Percentiles rank a stretch among this genome's conserved stretches.
phyloP scores from a whole-genome alignment of 169 alveolate species.

The Eimeria falciformis region DNA sequence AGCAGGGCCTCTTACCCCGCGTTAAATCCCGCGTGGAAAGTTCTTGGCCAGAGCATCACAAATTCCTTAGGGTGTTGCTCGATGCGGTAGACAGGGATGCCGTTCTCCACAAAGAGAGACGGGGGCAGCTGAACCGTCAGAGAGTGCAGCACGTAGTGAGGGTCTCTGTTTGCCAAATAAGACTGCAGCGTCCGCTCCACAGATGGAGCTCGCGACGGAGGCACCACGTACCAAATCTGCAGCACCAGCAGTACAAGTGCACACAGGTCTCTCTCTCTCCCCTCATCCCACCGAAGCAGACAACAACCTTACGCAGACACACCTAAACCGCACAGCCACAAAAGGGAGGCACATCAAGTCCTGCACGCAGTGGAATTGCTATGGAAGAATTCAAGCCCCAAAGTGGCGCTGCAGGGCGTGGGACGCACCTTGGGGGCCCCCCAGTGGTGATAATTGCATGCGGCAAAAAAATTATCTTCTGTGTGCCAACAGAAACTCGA shows the following conservation, averaged over 20 bases:
- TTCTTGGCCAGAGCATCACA: slow-evolving; percentile 92
- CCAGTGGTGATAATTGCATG: slow-evolving; percentile 94
- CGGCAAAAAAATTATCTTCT: slow-evolving; percentile 95
- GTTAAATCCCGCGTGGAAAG: slow-evolving; percentile 95
- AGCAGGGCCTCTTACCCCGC: slow-evolving; percentile 84
- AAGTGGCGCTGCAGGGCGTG: not conserved
- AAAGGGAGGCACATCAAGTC: not conserved
- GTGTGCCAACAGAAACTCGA: slow-evolving; percentile 97
- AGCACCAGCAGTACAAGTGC: not conserved
- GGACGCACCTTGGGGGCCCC: slow-evolving; percentile 93
- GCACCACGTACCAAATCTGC: slow-evolving; percentile 94
- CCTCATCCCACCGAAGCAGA: not conserved
- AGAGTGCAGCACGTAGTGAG: slow-evolving; percentile 86
- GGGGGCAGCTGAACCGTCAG: slow-evolving; percentile 92
- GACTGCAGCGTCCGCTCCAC: slow-evolving; percentile 89
- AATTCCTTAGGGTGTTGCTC: slow-evolving; percentile 93
- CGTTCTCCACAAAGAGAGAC: slow-evolving; percentile 86
- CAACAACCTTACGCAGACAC: not conserved
- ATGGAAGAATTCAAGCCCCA: not conserved
- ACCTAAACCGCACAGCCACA: not conserved
- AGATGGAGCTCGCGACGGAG: slow-evolving; percentile 88
- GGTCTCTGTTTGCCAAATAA: slow-evolving; percentile 77
- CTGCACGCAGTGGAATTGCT: not conserved
- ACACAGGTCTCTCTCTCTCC: not conserved
- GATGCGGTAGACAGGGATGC: slow-evolving; percentile 88